phyloP scores from a whole-genome alignment of 257 asterid genomes.

The Petunia secreta region DNA sequence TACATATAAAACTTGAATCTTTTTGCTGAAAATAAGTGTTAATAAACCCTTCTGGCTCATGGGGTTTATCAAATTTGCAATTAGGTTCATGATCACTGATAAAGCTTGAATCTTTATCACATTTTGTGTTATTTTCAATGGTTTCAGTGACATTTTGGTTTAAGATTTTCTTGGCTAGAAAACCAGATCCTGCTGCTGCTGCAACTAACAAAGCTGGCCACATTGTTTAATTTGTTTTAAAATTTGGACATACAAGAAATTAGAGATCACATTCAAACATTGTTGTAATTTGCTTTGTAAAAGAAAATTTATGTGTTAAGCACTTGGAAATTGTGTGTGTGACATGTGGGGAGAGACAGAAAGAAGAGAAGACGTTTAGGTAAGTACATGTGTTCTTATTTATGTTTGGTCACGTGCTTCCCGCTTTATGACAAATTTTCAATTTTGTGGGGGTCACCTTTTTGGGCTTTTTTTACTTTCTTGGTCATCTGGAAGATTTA shows the following conservation, averaged over 20 bases:
- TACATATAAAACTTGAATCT: constrained; percentile 34
- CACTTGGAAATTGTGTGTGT: not conserved
- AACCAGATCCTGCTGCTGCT: constrained; percentile 79
- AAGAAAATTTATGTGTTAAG: not conserved
- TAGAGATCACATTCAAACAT: not conserved
- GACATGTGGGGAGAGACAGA: not conserved
- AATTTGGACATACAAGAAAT: not conserved
- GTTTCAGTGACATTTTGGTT: constrained; percentile 40
- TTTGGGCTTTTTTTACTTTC: constrained; percentile 41
- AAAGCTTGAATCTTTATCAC: constrained; percentile 20
- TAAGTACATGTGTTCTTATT: not conserved
- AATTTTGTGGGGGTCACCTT: constrained; percentile 15
- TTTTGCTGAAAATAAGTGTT: constrained; percentile 25
- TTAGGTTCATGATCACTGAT: constrained; percentile 10
- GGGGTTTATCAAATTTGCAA: constrained; percentile 25
- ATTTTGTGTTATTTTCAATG: constrained; percentile 28
- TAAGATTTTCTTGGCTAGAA: constrained; percentile 67
- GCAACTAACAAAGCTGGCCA: constrained; percentile 76
- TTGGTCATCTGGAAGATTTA: not conserved
- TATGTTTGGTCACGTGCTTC: constrained; percentile 35
- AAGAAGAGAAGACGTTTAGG: not conserved
- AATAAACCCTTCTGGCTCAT: not conserved
- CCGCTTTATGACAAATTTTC: constrained; percentile 27
- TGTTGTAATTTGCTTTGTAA: not conserved
- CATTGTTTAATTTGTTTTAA: constrained; percentile 41